These are phyloP conservation scores for Trametes hirsuta DNA, from an alignment of 1,284 basidiomycete species.

Conservation along the genomic window DNA sequence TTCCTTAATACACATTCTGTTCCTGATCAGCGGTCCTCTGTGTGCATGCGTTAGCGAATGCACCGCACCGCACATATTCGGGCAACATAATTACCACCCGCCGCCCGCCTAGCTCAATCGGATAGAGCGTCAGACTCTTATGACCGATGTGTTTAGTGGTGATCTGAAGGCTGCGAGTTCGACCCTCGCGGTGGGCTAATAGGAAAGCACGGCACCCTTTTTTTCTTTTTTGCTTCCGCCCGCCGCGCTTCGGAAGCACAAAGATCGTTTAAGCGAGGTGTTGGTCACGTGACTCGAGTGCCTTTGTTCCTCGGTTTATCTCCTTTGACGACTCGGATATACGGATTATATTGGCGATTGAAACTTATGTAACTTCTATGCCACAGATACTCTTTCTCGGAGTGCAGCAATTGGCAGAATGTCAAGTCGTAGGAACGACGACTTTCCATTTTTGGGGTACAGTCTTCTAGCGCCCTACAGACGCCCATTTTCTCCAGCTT, in stretches of 20 bases:
- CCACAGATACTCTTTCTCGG: too few species aligned
- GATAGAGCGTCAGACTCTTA: conserved; percentile 82
- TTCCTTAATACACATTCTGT: too few species aligned
- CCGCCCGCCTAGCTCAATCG: conserved; percentile 83
- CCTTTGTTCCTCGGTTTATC: not conserved
- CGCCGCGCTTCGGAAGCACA: not conserved
- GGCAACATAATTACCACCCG: not conserved
- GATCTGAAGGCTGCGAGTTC: conserved; percentile 88
- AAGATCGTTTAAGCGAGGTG: conserved; percentile 1
- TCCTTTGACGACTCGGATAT: not conserved
- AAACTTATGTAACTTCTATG: too few species aligned
- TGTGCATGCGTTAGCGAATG: too few species aligned
- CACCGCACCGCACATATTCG: too few species aligned
- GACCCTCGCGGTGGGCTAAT: conserved; percentile 79
- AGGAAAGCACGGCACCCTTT: not conserved
- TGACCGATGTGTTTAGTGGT: conserved; percentile 15
- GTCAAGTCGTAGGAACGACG: too few species aligned
- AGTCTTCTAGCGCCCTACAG: too few species aligned
- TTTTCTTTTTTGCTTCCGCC: not conserved
- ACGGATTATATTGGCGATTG: too few species aligned
- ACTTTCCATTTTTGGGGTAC: too few species aligned
- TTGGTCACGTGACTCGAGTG: conserved; percentile 4
- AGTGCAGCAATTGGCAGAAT: too few species aligned
- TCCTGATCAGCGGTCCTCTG: too few species aligned
- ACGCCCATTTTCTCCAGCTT: not conserved